Evolutionary conservation across 78 protist species (phyloP), one percentile per base, ranked within the genome.

Genomic region (Dictyostelium intermedium): DNA sequence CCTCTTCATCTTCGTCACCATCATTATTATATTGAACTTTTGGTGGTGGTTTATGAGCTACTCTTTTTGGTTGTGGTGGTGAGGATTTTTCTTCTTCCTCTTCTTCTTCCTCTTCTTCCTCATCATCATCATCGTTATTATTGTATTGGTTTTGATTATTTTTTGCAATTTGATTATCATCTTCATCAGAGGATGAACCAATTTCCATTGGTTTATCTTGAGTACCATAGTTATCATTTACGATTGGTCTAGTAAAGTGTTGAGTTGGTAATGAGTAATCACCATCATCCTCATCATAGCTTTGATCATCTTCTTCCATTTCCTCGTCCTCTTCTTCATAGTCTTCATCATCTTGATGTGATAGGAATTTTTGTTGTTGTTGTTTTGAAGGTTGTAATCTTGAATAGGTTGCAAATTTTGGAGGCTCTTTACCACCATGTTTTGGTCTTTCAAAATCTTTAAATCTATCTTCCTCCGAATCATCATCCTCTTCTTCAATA

Each of bases 171-270:
- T 56, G 37, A 34, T 23, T 23, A 4, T 50, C 6, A 3, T 30
- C 74, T 39, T 82, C 86, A 10, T 82, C 86, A 9, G 61, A 61
- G n/a, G 85, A 81, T 20, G 47, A 30, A 18, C 18, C 14, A 60
- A 82, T 82, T 56, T 82, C 86, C 61, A 82, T 20, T 39, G 86
- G 86, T 82, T 82, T 16, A 32, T 82, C 86, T 82, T 82, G 74
- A 25, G 86, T 79, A 16, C 79, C 79, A 72, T 14, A n/a, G 25
- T 47, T 72, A 20, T 20, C 53, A 34, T 39, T 23, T 13, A 37
- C 39, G 11, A 18, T n/a, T 77, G 82, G 63, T 74, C 45, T 78
- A 32, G 25, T 11, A 39, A 11, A 45, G 14, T 13, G 84, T 47
- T 79, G 37, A 78, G 8, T 20, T 41, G 43, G 35, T 8, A 34